Percentiles rank a stretch among this genome's conserved stretches.
phyloP scores from a whole-genome alignment of 495 filamentous ascomycete species.

The Xylaria curta region DNA sequence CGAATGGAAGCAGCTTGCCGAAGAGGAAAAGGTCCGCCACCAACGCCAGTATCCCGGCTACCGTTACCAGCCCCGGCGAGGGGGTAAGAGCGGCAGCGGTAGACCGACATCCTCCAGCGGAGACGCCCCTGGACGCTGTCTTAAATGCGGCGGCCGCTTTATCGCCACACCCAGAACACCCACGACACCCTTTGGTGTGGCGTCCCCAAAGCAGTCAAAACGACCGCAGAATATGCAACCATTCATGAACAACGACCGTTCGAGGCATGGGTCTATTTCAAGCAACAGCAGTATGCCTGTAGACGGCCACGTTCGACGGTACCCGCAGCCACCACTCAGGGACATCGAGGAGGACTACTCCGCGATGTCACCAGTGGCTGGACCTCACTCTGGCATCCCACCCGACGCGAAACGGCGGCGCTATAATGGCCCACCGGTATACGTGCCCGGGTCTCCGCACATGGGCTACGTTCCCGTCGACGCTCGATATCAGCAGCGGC shows the following conservation, averaged over 20 bases:
- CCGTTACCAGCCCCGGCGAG: constrained; percentile 88
- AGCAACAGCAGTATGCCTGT: constrained; percentile 26
- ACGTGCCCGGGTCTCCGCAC: constrained; percentile 35
- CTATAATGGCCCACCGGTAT: constrained; percentile 45
- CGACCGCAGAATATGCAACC: constrained; percentile 30
- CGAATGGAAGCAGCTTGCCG: constrained; percentile 88
- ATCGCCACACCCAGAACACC: constrained; percentile 64
- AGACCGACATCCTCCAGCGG: constrained; percentile 43
- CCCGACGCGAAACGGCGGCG: constrained; percentile 66
- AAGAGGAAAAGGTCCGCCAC: constrained; percentile 93
- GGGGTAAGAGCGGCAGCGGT: constrained; percentile 54
- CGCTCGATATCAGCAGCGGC: constrained; percentile 32
- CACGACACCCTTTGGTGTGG: constrained; percentile 53
- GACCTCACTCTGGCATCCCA: constrained; percentile 33
- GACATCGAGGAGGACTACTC: constrained; percentile 52
- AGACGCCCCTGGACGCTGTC: constrained; percentile 60
- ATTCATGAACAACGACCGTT: constrained; percentile 40
- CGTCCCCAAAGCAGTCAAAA: constrained; percentile 29
- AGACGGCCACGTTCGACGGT: constrained; percentile 38
- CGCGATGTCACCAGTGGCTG: constrained; percentile 41
- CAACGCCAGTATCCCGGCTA: constrained; percentile 92
- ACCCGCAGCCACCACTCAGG: constrained; percentile 33
- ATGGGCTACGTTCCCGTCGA: constrained; percentile 36
- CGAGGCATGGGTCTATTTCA: constrained; percentile 37
- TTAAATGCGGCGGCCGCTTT: constrained; percentile 67